These are phyloP conservation scores for Annulohypoxylon moriforme DNA, from an alignment of 495 filamentous ascomycete genomes.

Conservation along the genomic window DNA sequence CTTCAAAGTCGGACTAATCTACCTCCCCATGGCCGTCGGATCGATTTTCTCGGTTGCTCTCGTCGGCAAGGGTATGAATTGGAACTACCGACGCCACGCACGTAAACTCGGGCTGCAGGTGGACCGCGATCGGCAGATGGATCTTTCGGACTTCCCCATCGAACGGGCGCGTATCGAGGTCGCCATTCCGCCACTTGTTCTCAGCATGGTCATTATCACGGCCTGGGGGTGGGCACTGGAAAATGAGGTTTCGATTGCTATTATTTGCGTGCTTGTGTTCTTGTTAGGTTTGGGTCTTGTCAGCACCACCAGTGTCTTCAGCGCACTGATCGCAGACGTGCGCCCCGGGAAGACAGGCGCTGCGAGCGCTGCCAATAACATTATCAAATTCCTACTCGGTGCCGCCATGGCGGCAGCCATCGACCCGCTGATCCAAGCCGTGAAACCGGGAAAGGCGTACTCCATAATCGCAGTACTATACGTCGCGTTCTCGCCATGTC, in stretches of 20 bases:
- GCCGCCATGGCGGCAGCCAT: slow-evolving; percentile 72
- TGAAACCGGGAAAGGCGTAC: slow-evolving; percentile 76
- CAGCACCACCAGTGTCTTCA: slow-evolving; percentile 67
- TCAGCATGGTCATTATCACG: slow-evolving; percentile 57
- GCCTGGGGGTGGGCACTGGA: slow-evolving; percentile 66
- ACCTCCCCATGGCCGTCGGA: slow-evolving; percentile 66
- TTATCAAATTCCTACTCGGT: slow-evolving; percentile 72
- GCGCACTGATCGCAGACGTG: slow-evolving; percentile 52
- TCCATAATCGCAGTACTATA: slow-evolving; percentile 70
- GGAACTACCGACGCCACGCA: slow-evolving; percentile 62
- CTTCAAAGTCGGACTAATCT: slow-evolving; percentile 67
- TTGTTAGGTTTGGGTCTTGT: slow-evolving; percentile 67
- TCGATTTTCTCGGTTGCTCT: slow-evolving; percentile 66
- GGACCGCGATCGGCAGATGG: slow-evolving; percentile 59
- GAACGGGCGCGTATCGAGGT: slow-evolving; percentile 69
- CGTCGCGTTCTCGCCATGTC: slow-evolving; percentile 59
- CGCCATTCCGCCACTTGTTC: slow-evolving; percentile 58
- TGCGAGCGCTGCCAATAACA: slow-evolving; percentile 74
- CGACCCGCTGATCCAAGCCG: slow-evolving; percentile 68
- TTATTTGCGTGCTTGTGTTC: slow-evolving; percentile 67
- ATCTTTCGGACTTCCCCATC: slow-evolving; percentile 70
- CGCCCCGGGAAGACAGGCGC: slow-evolving; percentile 62
- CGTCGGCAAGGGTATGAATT: slow-evolving; percentile 65
- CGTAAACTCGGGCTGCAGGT: slow-evolving; percentile 56
- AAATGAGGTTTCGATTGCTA: slow-evolving; percentile 53